Conservation (phyloP, 495 filamentous ascomycete species). For the Lentithecium fluviatile region DNA sequence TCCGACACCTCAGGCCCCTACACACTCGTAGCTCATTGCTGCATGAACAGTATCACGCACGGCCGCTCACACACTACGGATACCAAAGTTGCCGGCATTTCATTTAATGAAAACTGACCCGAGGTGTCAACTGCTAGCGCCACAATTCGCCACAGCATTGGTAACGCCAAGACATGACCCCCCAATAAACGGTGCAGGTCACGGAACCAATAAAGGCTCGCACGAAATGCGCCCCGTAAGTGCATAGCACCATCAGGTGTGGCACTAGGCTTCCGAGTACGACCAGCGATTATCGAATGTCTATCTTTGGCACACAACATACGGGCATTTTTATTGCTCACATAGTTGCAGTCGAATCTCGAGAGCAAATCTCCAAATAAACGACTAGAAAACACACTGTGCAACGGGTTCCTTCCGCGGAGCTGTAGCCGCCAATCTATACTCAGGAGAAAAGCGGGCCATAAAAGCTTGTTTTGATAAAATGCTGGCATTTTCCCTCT, state of each 20-base stretch:
- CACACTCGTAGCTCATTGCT: no score
- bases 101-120: no score
- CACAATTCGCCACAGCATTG: not conserved
- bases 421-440: not conserved
- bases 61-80: no score
- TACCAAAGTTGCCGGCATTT: no score
- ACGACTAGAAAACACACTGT: not conserved
- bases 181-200: not conserved
- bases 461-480: not conserved
- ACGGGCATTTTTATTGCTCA: not conserved
- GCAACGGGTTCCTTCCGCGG: not conserved
- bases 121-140: not conserved
- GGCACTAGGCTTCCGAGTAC: not conserved
- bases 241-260: slow-evolving; percentile 1
- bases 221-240: not conserved
- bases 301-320: not conserved
- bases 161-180: not conserved
- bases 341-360: not conserved
- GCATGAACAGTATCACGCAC: no score
- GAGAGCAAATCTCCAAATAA: not conserved
- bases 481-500: not conserved
- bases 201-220: slow-evolving; percentile 9
- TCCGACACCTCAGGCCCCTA: no score
- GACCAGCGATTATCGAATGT: not conserved
- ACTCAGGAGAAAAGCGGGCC: not conserved